These are phyloP conservation scores for Eucalyptus pauciflora DNA, from an alignment of 345 rosid genomes.

Conservation along the genomic window DNA sequence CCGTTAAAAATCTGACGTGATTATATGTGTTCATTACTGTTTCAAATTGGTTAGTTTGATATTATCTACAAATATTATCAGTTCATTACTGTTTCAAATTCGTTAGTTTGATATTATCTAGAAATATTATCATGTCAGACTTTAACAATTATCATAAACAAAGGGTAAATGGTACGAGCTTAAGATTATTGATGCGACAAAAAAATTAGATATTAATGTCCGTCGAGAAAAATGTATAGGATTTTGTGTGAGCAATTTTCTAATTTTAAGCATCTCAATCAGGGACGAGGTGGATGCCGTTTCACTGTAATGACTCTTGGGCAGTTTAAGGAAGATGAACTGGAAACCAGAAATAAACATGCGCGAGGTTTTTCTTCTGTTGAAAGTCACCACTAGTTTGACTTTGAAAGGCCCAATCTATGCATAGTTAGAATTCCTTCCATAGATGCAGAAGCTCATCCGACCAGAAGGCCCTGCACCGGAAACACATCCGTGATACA, in stretches of 20 bases:
- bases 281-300: background rate
- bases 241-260: background rate
- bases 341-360: background rate
- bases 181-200: too few relatives aligned
- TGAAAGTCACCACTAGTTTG: background rate
- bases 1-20: background rate
- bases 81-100: too few relatives aligned
- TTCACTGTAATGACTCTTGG: background rate
- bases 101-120: fast-evolving
- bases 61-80: too few relatives aligned
- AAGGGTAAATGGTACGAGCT: too few relatives aligned
- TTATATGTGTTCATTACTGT: too few relatives aligned
- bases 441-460: background rate
- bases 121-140: background rate
- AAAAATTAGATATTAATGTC: background rate
- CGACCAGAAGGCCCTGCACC: background rate
- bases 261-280: background rate
- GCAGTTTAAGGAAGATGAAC: background rate
- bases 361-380: background rate
- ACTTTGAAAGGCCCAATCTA: background rate
- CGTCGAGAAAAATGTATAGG: background rate
- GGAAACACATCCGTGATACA: background rate
- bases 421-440: background rate
- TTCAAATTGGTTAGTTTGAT: background rate
- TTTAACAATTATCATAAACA: too few relatives aligned